A percentile compares a stretch with the other conserved stretches of the same genome.
Conservation (phyloP, 2,329 filamentous ascomycete species). For the Akanthomyces uredinophilus region DNA sequence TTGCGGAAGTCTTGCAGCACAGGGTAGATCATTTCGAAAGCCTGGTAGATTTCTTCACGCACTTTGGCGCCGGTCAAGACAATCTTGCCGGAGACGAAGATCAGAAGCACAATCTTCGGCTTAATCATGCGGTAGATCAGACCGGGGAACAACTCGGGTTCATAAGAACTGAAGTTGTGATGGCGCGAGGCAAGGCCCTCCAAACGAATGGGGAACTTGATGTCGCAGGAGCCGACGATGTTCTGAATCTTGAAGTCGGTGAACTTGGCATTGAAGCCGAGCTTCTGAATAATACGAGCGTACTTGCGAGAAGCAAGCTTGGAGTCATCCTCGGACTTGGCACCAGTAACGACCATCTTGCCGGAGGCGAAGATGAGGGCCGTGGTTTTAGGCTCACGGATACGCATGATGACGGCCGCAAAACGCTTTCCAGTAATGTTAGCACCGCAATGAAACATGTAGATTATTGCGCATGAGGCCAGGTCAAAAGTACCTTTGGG, state of each 20-base stretch:
- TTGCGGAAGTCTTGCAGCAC: constrained; percentile 72
- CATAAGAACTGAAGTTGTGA: constrained; percentile 99
- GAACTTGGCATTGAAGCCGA: constrained; percentile 99
- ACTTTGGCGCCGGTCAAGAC: constrained; percentile 97
- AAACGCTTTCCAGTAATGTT: constrained; percentile 65
- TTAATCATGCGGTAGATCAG: constrained; percentile 99
- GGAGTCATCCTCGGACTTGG: constrained; percentile 95
- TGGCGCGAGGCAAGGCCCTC: constrained; percentile 94
- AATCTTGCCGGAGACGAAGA: constrained; percentile 98
- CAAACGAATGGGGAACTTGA: constrained; percentile 97
- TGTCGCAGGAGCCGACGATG: constrained; percentile 97
- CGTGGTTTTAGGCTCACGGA: constrained; percentile 97
- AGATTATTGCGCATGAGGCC: constrained; percentile 5
- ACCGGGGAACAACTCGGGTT: constrained; percentile 97
- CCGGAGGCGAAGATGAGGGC: constrained; percentile 96
- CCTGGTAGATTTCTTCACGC: constrained; percentile 95
- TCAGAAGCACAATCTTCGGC: constrained; percentile 95
- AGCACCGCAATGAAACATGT: constrained; percentile 22
- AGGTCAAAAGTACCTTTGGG: constrained; percentile 68
- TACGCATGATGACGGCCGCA: constrained; percentile 98
- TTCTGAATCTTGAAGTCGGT: constrained; percentile 99
- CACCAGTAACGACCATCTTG: constrained; percentile 99
- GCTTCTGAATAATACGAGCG: constrained; percentile 98
- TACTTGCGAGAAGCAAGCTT: constrained; percentile 97
- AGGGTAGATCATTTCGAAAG: constrained; percentile 95